Conservation (phyloP, 2,329 filamentous ascomycete genomes). For the Fusarium oligoseptatum region DNA sequence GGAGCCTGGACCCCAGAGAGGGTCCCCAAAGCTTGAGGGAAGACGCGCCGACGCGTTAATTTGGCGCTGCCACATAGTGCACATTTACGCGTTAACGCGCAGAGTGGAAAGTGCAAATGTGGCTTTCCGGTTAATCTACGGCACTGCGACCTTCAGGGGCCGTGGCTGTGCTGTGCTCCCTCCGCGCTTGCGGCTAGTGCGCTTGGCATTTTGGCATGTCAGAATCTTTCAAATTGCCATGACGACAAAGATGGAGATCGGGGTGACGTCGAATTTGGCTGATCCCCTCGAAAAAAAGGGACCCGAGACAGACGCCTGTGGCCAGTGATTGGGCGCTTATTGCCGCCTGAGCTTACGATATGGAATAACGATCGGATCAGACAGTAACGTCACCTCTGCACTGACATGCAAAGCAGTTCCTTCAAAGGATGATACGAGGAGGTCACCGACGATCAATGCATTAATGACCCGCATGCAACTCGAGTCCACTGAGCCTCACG, state of each 20-base stretch:
- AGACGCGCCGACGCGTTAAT: slow-evolving; percentile 52
- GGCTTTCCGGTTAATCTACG: slow-evolving; percentile 34
- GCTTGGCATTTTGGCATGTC: slow-evolving; percentile 34
- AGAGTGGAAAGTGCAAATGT: not conserved
- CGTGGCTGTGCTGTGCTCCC: slow-evolving; percentile 33
- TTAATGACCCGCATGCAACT: slow-evolving; percentile 13
- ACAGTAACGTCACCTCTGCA: slow-evolving; percentile 39
- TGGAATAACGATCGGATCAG: slow-evolving; percentile 6
- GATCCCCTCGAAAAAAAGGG: slow-evolving; percentile 14
- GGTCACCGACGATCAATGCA: slow-evolving; percentile 35
- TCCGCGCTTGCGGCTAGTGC: slow-evolving; percentile 38
- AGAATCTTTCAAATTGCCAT: slow-evolving; percentile 37
- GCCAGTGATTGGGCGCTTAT: slow-evolving; percentile 9
- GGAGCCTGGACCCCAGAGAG: slow-evolving; percentile 30
- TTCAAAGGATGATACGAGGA: slow-evolving; percentile 33
- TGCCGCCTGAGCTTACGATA: slow-evolving; percentile 15
- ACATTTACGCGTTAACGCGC: slow-evolving; percentile 37
- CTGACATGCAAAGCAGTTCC: slow-evolving; percentile 15
- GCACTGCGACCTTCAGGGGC: slow-evolving; percentile 1
- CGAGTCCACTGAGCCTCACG: slow-evolving; percentile 18
- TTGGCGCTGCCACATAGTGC: slow-evolving; percentile 45
- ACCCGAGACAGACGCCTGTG: slow-evolving; percentile 21
- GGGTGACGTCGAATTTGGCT: slow-evolving; percentile 36
- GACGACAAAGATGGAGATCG: slow-evolving; percentile 37
- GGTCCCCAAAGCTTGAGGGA: slow-evolving; percentile 14